Evolutionary conservation across 148 eudicot genomes (phyloP).

Genomic region (Rhododendron ferrugineum): DNA sequence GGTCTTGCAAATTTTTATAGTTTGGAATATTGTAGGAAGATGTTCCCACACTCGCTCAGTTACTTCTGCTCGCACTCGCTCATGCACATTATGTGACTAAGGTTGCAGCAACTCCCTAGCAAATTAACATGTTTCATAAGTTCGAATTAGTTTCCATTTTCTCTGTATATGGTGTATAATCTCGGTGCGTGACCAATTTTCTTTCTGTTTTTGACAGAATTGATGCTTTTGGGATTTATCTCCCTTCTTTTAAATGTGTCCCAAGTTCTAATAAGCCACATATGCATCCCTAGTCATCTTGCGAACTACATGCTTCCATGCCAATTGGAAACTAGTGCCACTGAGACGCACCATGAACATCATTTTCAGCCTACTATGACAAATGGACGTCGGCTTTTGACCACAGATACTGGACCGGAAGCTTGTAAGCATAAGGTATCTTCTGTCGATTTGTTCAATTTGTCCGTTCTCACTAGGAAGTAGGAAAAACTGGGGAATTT

Average conservation of each 20-base stretch:
- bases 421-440: constrained; percentile 39
- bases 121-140: background rate
- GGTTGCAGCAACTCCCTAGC: background rate
- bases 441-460: background rate
- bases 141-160: background rate
- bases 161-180: background rate
- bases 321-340: constrained; percentile 20
- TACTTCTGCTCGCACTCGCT: background rate
- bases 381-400: constrained; percentile 47
- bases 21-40: background rate
- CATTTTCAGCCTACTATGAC: constrained; percentile 16
- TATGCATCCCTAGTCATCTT: constrained; percentile 61
- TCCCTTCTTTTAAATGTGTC: constrained; percentile 72
- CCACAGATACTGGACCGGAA: constrained; percentile 24
- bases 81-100: background rate
- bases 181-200: background rate
- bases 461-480: background rate
- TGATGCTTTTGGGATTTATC: constrained; percentile 96
- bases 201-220: constrained; percentile 40
- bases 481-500: background rate
- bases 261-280: constrained; percentile 54
- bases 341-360: constrained; percentile 7
- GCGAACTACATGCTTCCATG: constrained; percentile 77
- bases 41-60: background rate
- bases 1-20: background rate